phyloP scores from a whole-genome alignment of 768 basidiomycete genomes.

The Lentinula lateritia region DNA sequence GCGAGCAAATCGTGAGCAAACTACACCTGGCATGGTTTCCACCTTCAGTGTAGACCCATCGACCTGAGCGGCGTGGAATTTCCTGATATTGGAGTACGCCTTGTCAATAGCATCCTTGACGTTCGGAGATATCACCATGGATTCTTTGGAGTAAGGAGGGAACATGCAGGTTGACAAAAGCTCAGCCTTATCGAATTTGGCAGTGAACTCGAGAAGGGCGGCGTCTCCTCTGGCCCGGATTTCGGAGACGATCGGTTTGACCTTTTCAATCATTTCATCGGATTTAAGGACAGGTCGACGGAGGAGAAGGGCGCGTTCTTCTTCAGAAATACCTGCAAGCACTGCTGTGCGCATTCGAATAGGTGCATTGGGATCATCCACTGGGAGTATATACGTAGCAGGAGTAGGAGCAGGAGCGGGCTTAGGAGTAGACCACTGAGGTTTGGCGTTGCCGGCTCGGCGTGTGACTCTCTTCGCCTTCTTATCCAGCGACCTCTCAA shows the following conservation, averaged over 20 bases:
- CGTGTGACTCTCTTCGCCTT: constrained; percentile 87
- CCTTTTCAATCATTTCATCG: constrained; percentile 86
- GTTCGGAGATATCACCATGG: constrained; percentile 51
- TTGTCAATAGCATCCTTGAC: constrained; percentile 81
- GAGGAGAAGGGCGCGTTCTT: constrained; percentile 65
- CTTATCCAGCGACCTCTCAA: constrained; percentile 76
- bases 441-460: constrained; percentile 88
- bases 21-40: constrained; percentile 97
- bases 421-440: constrained; percentile 51
- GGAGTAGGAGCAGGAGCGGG: constrained; percentile 16
- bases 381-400: neutral
- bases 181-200: constrained; percentile 85
- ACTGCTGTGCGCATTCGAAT: constrained; percentile 79
- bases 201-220: constrained; percentile 83
- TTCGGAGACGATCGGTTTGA: constrained; percentile 88
- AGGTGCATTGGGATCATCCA: constrained; percentile 26
- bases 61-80: constrained; percentile 89
- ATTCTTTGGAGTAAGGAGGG: constrained; percentile 71
- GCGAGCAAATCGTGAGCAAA: constrained; percentile 90
- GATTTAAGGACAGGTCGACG: constrained; percentile 86
- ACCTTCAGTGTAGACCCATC: constrained; percentile 67
- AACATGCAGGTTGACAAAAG: constrained; percentile 65
- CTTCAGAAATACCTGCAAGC: constrained; percentile 39
- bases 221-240: constrained; percentile 81
- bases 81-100: constrained; percentile 88